A percentile compares a stretch with the other conserved stretches of the same genome.
phyloP scores from a whole-genome alignment of 495 filamentous ascomycete species.

The Mytilinidion resinicola region DNA sequence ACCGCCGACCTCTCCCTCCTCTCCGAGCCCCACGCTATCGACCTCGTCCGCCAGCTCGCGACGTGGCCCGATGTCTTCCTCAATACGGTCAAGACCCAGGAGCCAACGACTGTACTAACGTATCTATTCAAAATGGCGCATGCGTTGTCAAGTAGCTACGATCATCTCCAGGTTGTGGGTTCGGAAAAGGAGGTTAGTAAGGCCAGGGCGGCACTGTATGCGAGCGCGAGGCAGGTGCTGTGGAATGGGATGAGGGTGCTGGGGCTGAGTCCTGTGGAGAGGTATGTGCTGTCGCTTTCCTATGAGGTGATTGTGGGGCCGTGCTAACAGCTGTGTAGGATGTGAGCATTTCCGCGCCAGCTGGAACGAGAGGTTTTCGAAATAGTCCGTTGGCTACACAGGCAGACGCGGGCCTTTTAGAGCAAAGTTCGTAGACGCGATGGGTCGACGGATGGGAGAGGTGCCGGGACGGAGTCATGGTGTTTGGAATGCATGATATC shows the following conservation, averaged over 20 bases:
- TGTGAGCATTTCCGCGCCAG: too few species aligned
- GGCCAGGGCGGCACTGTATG: constrained; percentile 37
- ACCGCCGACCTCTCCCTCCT: constrained; percentile 52
- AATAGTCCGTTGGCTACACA: neutral
- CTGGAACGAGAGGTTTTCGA: neutral
- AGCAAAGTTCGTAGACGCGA: too few species aligned
- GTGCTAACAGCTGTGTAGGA: too few species aligned
- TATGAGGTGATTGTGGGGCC: neutral
- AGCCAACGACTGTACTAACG: constrained; percentile 52
- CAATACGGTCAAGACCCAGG: constrained; percentile 56
- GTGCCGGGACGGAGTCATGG: too few species aligned
- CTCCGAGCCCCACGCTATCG: constrained; percentile 49
- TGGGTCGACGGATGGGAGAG: too few species aligned
- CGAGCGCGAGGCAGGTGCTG: constrained; percentile 34
- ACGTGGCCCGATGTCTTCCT: constrained; percentile 59
- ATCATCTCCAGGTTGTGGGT: constrained; percentile 35
- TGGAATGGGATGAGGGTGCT: constrained; percentile 41
- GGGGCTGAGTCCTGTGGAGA: constrained; percentile 41
- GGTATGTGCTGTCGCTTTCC: constrained; percentile 26
- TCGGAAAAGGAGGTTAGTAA: constrained; percentile 32
- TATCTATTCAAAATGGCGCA: constrained; percentile 43
- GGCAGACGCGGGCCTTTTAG: too few species aligned
- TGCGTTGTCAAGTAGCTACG: constrained; percentile 33
- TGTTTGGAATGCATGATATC: too few species aligned
- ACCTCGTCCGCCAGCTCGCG: constrained; percentile 54